Percentiles rank a stretch among this genome's conserved stretches.
Conservation (phyloP, 139 green algal species). For the Limnomonas spitsbergensis region DNA sequence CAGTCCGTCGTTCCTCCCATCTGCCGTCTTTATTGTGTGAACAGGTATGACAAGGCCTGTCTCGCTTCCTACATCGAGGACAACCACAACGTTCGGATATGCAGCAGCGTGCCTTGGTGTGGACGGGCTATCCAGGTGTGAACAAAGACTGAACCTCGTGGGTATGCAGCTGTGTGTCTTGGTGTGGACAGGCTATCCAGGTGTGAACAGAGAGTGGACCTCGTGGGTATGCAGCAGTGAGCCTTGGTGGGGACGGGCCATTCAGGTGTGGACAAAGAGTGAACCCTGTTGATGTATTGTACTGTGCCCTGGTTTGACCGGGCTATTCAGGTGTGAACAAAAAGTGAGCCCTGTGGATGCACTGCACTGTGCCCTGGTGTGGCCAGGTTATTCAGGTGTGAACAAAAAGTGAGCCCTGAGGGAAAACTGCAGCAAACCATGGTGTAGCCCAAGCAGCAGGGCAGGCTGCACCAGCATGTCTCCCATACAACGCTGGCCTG, state of each 20-base stretch:
- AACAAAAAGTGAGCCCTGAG: too few species aligned
- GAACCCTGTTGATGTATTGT: slow-evolving; percentile 50
- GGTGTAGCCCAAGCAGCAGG: too few species aligned
- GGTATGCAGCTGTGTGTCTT: slow-evolving; percentile 60
- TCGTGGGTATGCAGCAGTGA: slow-evolving; percentile 56
- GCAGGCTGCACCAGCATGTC: too few species aligned
- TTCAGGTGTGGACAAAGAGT: slow-evolving; percentile 41
- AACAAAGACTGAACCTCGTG: too few species aligned
- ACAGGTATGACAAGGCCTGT: slow-evolving; percentile 60
- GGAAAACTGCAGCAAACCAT: slow-evolving; percentile 58
- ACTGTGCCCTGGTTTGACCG: slow-evolving; percentile 69
- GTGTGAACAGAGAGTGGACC: slow-evolving; percentile 34
- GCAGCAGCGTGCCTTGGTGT: slow-evolving; percentile 68
- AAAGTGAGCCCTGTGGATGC: too few species aligned
- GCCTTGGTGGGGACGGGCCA: slow-evolving; percentile 68
- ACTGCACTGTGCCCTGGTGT: slow-evolving; percentile 67
- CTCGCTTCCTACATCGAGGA: slow-evolving; percentile 69
- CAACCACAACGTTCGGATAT: slow-evolving; percentile 48
- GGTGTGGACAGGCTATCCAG: slow-evolving; percentile 65
- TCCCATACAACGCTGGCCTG: too few species aligned
- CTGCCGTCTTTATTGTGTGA: too few species aligned
- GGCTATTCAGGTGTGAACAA: slow-evolving; percentile 46
- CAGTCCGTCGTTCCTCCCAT: too few species aligned
- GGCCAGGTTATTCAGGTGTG: slow-evolving; percentile 55
- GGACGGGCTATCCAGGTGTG: slow-evolving; percentile 56